Evolutionary conservation across 1,284 basidiomycete genomes (phyloP), one percentile per base, ranked within the genome.

Genomic region (Coniferiporia sulphurascens): DNA sequence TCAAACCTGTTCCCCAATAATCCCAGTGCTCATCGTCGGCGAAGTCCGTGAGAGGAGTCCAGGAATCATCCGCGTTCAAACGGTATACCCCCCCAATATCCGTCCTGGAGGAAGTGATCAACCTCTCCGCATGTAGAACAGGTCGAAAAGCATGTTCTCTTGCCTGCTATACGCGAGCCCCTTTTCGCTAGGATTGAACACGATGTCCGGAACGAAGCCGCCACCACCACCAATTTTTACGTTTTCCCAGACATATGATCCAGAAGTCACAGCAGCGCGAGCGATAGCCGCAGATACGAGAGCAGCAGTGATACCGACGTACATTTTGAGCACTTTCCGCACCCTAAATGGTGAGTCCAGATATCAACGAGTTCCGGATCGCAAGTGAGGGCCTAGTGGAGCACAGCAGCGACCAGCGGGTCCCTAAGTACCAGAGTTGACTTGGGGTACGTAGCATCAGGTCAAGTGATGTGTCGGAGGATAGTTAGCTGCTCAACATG

Each of bases 201-300:
- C 73, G 59, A 86, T 82, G 53, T 80, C 78, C 19, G 81, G 79
- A 19, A 82, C 71, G 72, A 72, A 84, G 66, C 77, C 77, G 50
- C 77, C 77, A 19, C 77, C 77, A 27, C 76, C 78, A 9, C 77
- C 78, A 50, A 84, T 83, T 66, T 83, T 83, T 60, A 85, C 83
- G 63, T 84, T 85, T 64, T 81, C 79, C 83, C 83, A 86, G n/a
- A 73, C 78, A 66, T 84, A 83, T 0, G 74, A 54, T 64, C 83
- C 81, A 1, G 79, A 75, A 19, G 76, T 70, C 32, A 76, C 75
- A 12, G 77, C 77, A 32, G 54, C 59, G 35, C 53, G 46, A 41
- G 49, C 61, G n/a, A 44, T 48, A 10, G 34, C 45, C 22, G 46
- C 32, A 41, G 45, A 36, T n/a, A 38, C 51, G 19, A 50, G 32